Evolutionary conservation across 345 rosid genomes (phyloP), one percentile per base, ranked within the genome.

Genomic region (Tarenaya hassleriana): DNA sequence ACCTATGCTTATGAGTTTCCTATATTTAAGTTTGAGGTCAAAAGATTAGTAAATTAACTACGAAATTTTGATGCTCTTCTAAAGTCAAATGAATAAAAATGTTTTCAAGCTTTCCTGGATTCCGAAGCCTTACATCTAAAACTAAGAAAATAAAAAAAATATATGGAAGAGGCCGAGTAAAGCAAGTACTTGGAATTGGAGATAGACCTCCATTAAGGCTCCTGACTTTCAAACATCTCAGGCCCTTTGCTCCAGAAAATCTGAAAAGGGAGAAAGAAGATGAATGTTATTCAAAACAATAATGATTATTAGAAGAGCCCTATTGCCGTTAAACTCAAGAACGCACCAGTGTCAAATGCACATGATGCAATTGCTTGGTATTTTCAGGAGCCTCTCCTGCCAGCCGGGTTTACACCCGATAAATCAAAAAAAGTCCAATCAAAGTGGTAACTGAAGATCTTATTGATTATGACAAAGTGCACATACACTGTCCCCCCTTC

Each of bases 391-490:
- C 37, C 38, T 37, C 47, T 27, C 44, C 16, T 44, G 10, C 13
- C 60, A 12, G 31, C 27, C 40, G 49, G 32, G 33, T 32, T 15
- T 8, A 11, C 14, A 16, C 31, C 10, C 18, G 3, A 50, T 19
- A 34, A 34, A 43, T 38, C 38, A 29, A 43, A 35, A 12, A n/a
- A 40, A 44, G 34, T 54, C 60, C 49, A 62, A 45, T 34, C 24
- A 32, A 49, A 16, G 41, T 64, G 16, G 69, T 17, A 57, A 64
- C 48, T 17, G 47, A 52, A 37, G 24, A 34, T 64, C 48, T 64
- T 57, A 56, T 64, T 35, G 48, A 58, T 58, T 51, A 51, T 51
- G 59, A 44, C 34, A 65, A 50, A 44, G 21, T 39, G n/a, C n/a
- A 31, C 69, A 64, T 51, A 64, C 32, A 57, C 29, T 48, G 43